Base-by-base conservation (phyloP, 1,284 basidiomycete genomes). In the Ceratobasidium sp. region DNA sequence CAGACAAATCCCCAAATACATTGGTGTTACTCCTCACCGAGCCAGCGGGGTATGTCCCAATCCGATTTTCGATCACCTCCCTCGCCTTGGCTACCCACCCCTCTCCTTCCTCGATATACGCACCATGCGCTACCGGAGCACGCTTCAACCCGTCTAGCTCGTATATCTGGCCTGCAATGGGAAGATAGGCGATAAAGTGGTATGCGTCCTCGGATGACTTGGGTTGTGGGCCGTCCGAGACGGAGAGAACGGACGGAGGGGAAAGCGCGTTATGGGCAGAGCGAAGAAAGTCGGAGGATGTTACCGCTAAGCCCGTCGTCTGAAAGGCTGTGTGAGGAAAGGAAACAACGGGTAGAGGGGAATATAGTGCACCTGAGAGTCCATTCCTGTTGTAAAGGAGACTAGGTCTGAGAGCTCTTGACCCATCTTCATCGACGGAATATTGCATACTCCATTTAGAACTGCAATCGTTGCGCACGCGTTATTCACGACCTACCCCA, bases 381-480 rank as follows among this genome's bases (percentile, higher is more conserved):
- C 93, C 93, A 97, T 94, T 56, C 92, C 95, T 1, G 87, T 86
- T 1, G 93, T 93, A 82, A 98, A 98, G 57, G 87, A 89, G 80
- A 92, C 86, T 57, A 98, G 85, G 76, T 96, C 93, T 23, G 87
- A 85, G 7, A 98, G 88, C 82, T 95, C 92, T 3, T 89, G 82
- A 9, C 95, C 94, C 78, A 89, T 89, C 54, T 87, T 85, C 28
- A 96, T 88, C 4, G 89, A 89, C 0, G 91, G 90, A 79, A 97
- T 93, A 84, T 97, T 97, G 82, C 95, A 94, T n/a, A 96, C 88
- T 38, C 95, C 95, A 83, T 98, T 98, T 79, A 98, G 87, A 26
- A 98, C 94, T 0, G 96, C 96, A 59, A 98, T 87, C 15, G 96
- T 96, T 15, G 95, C 96, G 82, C 96, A 97, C 4, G 95, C 94